Base-by-base conservation (phyloP, 345 rosid species). In the Conringia planisiliqua region DNA sequence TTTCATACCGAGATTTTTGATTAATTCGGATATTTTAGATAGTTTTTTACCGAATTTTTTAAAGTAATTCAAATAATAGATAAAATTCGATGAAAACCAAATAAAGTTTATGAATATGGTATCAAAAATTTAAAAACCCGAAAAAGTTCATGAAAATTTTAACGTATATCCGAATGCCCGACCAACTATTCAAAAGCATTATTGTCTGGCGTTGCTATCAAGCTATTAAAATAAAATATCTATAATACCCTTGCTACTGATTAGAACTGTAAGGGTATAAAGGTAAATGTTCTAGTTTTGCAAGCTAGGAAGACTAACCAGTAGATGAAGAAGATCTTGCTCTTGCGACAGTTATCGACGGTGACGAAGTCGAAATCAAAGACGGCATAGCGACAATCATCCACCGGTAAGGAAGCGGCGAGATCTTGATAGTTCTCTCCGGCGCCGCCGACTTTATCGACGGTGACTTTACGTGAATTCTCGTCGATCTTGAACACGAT, bases 271-370 rank as follows among this genome's bases (percentile, higher is more conserved):
- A 38, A 0, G 63, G 52, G 48, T 65, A 22, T n/a, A 64, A 66
- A 29, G 2, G 44, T 69, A 69, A 76, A 52, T 55, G 50, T 50
- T 2, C 11, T n/a, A 42, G 24, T 63, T 43, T 46, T 42, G 24
- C n/a, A 12, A 27, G 54, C 3, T 16, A 42, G 16, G 8, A 7
- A 48, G 74, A 82, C 87, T 61, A 62, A 94, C 98, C 98, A 94
- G 29, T 92, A 89, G 56, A 94, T 94, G 83, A 91, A 94, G 97
- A 94, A 94, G 85, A 94, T 88, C 93, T 93, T 93, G 98, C 98
- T 93, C 85, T 91, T 93, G 80, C 86, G 88, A 72, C 98, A 93
- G 13, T 93, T 91, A 72, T 93, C 98, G 17, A 86, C 93, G 44
- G 97, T 91, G 77, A 93, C 96, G 5, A 91, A 93, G 72, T 93